Conservation (phyloP, 1,139 yeast genomes). For the Pichia sp. region DNA sequence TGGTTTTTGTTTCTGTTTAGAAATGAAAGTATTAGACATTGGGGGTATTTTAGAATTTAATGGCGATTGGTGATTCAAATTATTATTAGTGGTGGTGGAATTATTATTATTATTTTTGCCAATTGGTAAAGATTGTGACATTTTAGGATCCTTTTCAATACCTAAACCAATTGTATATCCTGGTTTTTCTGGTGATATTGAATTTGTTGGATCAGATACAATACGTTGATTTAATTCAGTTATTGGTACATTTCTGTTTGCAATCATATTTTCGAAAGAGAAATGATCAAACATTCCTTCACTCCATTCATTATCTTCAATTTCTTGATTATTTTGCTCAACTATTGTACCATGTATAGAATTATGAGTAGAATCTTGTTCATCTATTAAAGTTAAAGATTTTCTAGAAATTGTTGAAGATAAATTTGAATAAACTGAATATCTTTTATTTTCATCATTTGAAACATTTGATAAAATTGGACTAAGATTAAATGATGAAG, state of each 20-base stretch:
- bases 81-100: not conserved
- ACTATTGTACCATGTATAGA: not conserved
- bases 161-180: not conserved
- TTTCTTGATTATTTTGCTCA: not conserved
- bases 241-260: slow-evolving; percentile 5
- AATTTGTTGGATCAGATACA: slow-evolving; percentile 1
- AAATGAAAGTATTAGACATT: slow-evolving; percentile 5
- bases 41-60: slow-evolving; percentile 4
- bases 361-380: too few relatives aligned
- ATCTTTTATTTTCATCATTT: too few relatives aligned
- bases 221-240: not conserved
- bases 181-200: not conserved
- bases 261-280: slow-evolving; percentile 14
- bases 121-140: slow-evolving; percentile 10
- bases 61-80: too few relatives aligned
- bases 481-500: too few relatives aligned
- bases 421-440: too few relatives aligned
- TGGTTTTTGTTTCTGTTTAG: not conserved
- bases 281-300: slow-evolving; percentile 19
- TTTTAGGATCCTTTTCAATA: not conserved
- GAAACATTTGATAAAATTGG: too few relatives aligned
- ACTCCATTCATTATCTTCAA: slow-evolving; percentile 5
- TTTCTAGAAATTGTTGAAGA: too few relatives aligned
- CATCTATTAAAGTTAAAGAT: too few relatives aligned
- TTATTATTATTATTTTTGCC: slow-evolving; percentile 1